Base-by-base conservation (phyloP, 1,284 basidiomycete species). In the Ustilago cynodontis region DNA sequence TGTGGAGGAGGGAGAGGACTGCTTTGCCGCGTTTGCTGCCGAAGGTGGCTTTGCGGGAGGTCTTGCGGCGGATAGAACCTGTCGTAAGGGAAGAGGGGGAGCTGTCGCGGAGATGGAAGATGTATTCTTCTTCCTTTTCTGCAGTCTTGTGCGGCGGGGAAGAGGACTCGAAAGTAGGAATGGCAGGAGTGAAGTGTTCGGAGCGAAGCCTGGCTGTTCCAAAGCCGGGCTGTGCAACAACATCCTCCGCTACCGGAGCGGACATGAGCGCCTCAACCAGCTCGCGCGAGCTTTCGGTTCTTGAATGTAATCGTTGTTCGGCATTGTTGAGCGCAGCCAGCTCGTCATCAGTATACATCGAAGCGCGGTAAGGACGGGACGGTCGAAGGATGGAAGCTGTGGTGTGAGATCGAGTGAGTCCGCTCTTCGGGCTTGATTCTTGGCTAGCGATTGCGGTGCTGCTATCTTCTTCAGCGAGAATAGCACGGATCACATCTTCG, bases 331-430 rank as follows among this genome's bases (percentile, higher is more conserved):
- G 41, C 14, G 66, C 65, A n/a, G 53, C 59, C 14, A 74, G 52
- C 59, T 81, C 79, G 47, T 81, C 79, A n/a, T 69, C 59, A 3
- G 74, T 75, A 53, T 81, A 81, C 33, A 75, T 57, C 6, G 79
- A 81, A 4, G 75, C 71, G 39, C 79, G 71, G 58, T 81, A 81
- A 2, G 71, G 79, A 13, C 59, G 62, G 39, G 53, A 43, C 6
- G 70, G 74, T 20, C 70, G 57, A 33, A 63, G 39, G 31, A 63
- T 70, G 22, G 65, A 72, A 1, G 62, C 66, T 8, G 59, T 69
- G 4, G 70, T 69, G 39, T 67, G 59, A 37, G 65, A 76, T 39
- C 68, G 67, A 37, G 57, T 71, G 29, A 78, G 51, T 50, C 47
- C 31, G 22, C 29, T 50, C 60, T 54, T 39, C 20, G 43, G 20